Conservation (phyloP, 2,329 filamentous ascomycete species). For the Talaromyces sp. region DNA sequence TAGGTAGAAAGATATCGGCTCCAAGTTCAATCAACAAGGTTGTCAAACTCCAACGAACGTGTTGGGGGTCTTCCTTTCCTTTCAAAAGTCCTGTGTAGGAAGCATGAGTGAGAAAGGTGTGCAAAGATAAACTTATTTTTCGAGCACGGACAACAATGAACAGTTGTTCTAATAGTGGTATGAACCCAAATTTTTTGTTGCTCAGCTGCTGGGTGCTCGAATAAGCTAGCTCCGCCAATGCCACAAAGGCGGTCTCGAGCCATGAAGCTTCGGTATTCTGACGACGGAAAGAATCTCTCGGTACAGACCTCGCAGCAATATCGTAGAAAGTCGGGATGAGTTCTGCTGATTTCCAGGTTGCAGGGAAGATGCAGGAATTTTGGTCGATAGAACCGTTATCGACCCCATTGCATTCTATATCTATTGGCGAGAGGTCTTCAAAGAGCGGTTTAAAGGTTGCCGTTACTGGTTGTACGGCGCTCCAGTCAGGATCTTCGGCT, state of each 20-base stretch:
- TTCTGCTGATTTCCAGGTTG: slow-evolving; percentile 33
- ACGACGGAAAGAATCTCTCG: slow-evolving; percentile 43
- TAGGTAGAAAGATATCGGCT: slow-evolving; percentile 46
- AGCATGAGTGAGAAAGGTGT: slow-evolving; percentile 43
- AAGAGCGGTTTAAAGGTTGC: slow-evolving; percentile 40
- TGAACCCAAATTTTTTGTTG: slow-evolving; percentile 33
- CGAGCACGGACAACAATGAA: slow-evolving; percentile 40
- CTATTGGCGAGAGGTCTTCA: slow-evolving; percentile 24
- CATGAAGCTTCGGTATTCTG: slow-evolving; percentile 50
- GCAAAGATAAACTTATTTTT: slow-evolving; percentile 41
- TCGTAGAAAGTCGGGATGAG: slow-evolving; percentile 46
- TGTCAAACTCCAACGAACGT: slow-evolving; percentile 43
- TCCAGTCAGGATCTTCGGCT: slow-evolving; percentile 34
- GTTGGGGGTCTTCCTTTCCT: slow-evolving; percentile 30
- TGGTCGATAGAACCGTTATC: not conserved
- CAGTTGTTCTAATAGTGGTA: slow-evolving; percentile 37
- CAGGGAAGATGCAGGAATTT: slow-evolving; percentile 13
- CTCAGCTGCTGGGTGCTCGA: slow-evolving; percentile 35
- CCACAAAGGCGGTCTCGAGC: slow-evolving; percentile 51
- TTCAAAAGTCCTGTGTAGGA: slow-evolving; percentile 41
- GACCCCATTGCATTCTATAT: slow-evolving; percentile 10
- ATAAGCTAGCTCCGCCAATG: slow-evolving; percentile 41
- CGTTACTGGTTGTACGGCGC: slow-evolving; percentile 36
- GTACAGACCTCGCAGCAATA: slow-evolving; percentile 47
- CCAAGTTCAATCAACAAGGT: slow-evolving; percentile 44